phyloP scores from a whole-genome alignment of 2,329 filamentous ascomycete species.

The Coniochaeta ligniaria region DNA sequence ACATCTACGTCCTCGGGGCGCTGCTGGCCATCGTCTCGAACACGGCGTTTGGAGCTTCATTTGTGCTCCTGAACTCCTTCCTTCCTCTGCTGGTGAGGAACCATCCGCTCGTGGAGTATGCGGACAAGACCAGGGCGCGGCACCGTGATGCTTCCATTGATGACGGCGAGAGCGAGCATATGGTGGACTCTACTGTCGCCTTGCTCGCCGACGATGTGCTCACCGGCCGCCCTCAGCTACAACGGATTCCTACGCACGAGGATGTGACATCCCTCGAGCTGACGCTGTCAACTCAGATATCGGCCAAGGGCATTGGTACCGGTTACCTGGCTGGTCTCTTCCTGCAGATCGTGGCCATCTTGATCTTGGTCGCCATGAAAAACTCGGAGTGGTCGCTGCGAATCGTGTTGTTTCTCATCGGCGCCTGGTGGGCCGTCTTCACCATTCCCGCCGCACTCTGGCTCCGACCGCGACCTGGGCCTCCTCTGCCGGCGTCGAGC shows the following conservation, averaged over 20 bases:
- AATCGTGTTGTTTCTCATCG: conserved; percentile 79
- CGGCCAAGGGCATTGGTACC: conserved; percentile 86
- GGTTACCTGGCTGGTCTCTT: conserved; percentile 84
- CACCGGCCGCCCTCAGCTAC: conserved; percentile 23
- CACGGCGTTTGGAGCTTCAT: conserved; percentile 89
- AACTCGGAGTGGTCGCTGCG: conserved; percentile 82
- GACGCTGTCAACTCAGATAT: conserved; percentile 80
- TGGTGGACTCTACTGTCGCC: conserved; percentile 37
- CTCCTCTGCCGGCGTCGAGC: conserved; percentile 52
- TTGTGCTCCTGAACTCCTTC: conserved; percentile 93
- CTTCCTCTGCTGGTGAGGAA: conserved; percentile 84
- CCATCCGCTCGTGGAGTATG: conserved; percentile 50
- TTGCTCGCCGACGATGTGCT: conserved; percentile 31
- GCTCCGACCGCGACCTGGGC: conserved; percentile 82
- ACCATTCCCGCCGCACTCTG: conserved; percentile 83
- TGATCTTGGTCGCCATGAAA: conserved; percentile 64
- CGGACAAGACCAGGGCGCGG: conserved; percentile 17
- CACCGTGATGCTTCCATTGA: conserved; percentile 20
- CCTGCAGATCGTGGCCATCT: conserved; percentile 73
- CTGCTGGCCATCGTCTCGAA: conserved; percentile 85
- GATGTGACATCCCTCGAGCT: conserved; percentile 60
- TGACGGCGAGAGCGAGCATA: conserved; percentile 20
- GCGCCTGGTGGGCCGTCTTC: conserved; percentile 88
- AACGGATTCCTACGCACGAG: conserved; percentile 32
- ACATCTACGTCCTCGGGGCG: conserved; percentile 72